Base-by-base conservation (phyloP, 495 filamentous ascomycete species). In the Cenococcum geophilum region DNA sequence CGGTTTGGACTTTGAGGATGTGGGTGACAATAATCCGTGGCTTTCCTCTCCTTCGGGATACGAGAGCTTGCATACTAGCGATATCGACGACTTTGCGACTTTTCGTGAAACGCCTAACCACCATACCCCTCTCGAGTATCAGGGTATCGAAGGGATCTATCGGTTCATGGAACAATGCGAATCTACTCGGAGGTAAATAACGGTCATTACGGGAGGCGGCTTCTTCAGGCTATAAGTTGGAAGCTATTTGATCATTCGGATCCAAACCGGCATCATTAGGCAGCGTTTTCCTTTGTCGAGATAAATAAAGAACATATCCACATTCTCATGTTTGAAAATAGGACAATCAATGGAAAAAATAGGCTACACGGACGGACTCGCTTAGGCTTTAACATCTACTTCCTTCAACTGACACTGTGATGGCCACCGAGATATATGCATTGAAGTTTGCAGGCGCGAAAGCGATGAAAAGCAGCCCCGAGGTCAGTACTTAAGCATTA, bases 101-200 rank as follows among this genome's bases (percentile, higher is more conserved):
- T 76, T 74, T 76, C 54, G 65, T 75, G 63, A 66, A 34, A 35
- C 34, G 35, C 47, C 18, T 16, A 52, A 25, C 36, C 58, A 65
- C 49, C 62, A 72, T 61, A 78, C 57, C 35, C 74, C 69, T 5
- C 74, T 78, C 63, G 84, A 86, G 37, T 92, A 88, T 68, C 89
- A 92, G 63, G 89, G 89, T 8, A 72, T 89, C 16, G 87, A 95
- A 66, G 92, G 92, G 0, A 90, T 97, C 20, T 89, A 92, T 72
- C 81, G 81, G 43, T 97, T 96, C 72, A 67, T 97, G 51, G 89
- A 89, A 70, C 88, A 95, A 65, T 93, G 91, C 70, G 89, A 96
- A 71, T 76, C 77, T 18, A 81, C 84, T 45, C 74, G 72, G 54
- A 78, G 75, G 53, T 60, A 60, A 42, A 18, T 45, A 16, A n/a